Evolutionary conservation across 768 basidiomycete genomes (phyloP), one percentile per base, ranked within the genome.

Genomic region (Pleurotus giganteus): DNA sequence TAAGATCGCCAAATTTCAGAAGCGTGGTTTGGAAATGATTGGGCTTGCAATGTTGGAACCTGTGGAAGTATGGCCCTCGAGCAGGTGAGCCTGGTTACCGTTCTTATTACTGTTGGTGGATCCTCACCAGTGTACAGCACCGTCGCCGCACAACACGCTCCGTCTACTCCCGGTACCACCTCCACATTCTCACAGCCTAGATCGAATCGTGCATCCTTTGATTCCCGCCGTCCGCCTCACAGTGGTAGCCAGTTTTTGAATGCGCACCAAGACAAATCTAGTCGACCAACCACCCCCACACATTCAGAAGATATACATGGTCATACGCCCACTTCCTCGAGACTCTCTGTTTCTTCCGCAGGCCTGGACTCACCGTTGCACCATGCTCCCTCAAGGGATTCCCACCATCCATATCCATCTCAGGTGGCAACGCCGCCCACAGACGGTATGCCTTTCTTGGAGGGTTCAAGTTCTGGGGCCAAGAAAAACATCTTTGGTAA

Each of bases 31-130:
- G 28, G 92, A 94, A 65, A 70, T 95, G 24, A 80, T 92, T 13
- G 87, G 85, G 31, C 76, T 95, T 4, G 90, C 84, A 3, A 62
- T 86, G n/a, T 70, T 94, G 2, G 92, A 94, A 63, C 88, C 89
- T 2, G 77, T 90, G 6, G 91, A 94, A 64, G 82, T 93, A 49
- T 87, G 82, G 82, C 69, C 67, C n/a, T 64, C 44, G 61, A 58
- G 50, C 57, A 63, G 37, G 19, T 17, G 23, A 39, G 21, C 29
- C 19, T 23, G 8, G 2, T 23, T 45, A 8, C 44, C 19, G 6
- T 12, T 21, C 19, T 21, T 45, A 11, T 5, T 12, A 11, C 11
- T 27, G 27, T 45, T 15, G n/a, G 7, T 8, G 6, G 6, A 13
- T 45, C 12, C 12, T 45, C 9, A 27, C 8, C 7, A 23, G 19